Evolutionary conservation across 768 basidiomycete genomes (phyloP), one percentile per base, ranked within the genome.

Genomic region (Boletus vermiculosoides): DNA sequence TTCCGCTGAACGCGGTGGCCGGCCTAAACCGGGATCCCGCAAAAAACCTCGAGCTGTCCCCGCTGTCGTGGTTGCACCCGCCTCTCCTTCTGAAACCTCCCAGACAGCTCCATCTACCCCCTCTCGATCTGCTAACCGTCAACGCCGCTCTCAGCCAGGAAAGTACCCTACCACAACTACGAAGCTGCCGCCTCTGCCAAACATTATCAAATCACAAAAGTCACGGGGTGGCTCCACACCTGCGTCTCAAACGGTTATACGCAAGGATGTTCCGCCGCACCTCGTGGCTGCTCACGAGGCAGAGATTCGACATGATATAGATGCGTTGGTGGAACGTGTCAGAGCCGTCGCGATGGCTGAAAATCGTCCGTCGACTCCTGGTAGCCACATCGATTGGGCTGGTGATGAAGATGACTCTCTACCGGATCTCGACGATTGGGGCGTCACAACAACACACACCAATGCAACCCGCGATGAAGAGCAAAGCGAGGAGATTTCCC

Each of bases 381-480:
- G 85, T 34, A 88, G 84, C 56, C 90, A 92, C 61, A 87, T 92
- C 56, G 90, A 93, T 71, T 94, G 92, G 92, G 92, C 92, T 41
- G 87, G 87, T 36, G 90, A 92, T 62, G 91, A 94, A 55, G 90
- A 93, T 60, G 82, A 83, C 58, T 85, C 81, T 59, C 76, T 94
- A 2, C 91, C 92, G 6, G 89, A 91, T 71, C 77, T 94, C 28
- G 83, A 93, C 67, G 92, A 94, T 66, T 94, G 92, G 92, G 90
- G 86, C 20, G 81, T 91, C 45, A 78, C 78, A 20, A 77, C 84
- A 18, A 72, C 70, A 20, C 70, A 73, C 53, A 69, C 69, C 20
- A 69, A 73, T 55, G 58, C 55, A 31, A 44, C 41, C 6, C 45
- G 46, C 15, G 53, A 71, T 62, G 59, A 70, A 67, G 66, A 64